Percentiles rank a stretch among this genome's conserved stretches.
phyloP scores from a whole-genome alignment of 2,329 filamentous ascomycete genomes.

The Talaromyces piceae region DNA sequence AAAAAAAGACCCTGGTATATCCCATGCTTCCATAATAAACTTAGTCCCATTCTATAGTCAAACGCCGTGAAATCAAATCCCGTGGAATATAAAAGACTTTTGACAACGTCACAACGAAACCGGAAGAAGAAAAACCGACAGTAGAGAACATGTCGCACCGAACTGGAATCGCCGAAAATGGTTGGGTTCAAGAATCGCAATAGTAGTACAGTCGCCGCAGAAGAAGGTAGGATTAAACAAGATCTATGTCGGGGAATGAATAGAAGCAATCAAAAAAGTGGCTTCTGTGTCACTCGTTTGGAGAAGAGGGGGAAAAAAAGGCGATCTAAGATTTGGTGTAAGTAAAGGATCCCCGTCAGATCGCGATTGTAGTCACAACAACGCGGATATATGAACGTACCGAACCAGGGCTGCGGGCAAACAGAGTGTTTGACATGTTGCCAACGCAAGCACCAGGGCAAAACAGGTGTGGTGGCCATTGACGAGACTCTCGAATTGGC shows the following conservation, averaged over 20 bases:
- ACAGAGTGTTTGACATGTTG: neutral
- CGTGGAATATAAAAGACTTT: slow-evolving; percentile 10
- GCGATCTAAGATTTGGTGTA: neutral
- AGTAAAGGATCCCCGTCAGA: neutral
- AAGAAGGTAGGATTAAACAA: slow-evolving; percentile 8
- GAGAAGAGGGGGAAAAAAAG: neutral
- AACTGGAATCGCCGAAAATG: neutral
- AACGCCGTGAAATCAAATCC: slow-evolving; percentile 23
- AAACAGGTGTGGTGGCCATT: neutral
- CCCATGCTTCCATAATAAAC: slow-evolving; percentile 14
- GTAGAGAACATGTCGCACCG: neutral
- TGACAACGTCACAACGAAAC: slow-evolving; percentile 1
- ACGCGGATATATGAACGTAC: neutral
- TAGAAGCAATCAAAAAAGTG: neutral
- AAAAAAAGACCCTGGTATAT: slow-evolving; percentile 3
- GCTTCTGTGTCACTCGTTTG: neutral
- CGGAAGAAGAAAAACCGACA: slow-evolving; percentile 12
- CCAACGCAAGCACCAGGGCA: neutral
- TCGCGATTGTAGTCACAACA: too few relatives aligned
- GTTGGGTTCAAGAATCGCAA: neutral
- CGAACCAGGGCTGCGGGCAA: neutral
- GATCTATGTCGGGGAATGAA: slow-evolving; percentile 9
- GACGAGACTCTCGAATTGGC: neutral
- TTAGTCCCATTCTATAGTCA: slow-evolving; percentile 29
- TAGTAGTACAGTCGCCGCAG: slow-evolving; percentile 1